Base-by-base conservation (phyloP, 1,284 basidiomycete species). In the Pyrrhoderma noxium region DNA sequence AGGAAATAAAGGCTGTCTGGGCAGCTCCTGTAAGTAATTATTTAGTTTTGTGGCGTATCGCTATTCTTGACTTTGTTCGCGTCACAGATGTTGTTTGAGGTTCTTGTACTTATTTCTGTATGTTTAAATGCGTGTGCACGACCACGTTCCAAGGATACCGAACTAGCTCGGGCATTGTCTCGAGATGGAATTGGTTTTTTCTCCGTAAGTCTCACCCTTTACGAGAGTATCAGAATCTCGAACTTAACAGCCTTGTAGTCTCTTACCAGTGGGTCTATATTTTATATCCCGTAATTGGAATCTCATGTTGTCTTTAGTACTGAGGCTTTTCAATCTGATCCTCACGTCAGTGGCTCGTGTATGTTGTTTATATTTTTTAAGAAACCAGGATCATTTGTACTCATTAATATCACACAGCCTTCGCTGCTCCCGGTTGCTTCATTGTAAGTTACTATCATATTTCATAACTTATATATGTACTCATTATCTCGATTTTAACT, bases 181-280 rank as follows among this genome's bases (percentile, higher is more conserved):
- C 54, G 57, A 8, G 59, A 61, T 38, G 60, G 61, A n/a, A 49
- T 61, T 21, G 13, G 48, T 3, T 61, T 56, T 45, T 60, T 60
- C 43, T 5, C 51, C 31, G 58, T 60, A 25, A 41, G 55, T 54
- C n/a, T n/a, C n/a, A n/a, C n/a, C n/a, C n/a, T n/a, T n/a, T n/a
- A n/a, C n/a, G n/a, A n/a, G n/a, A n/a, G n/a, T n/a, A n/a, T n/a
- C n/a, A n/a, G n/a, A n/a, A n/a, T n/a, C n/a, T n/a, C n/a, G n/a
- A n/a, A n/a, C n/a, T n/a, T n/a, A n/a, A n/a, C n/a, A n/a, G n/a
- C n/a, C n/a, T 49, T 19, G 11, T 39, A 36, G 25, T 16, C 21
- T 21, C 35, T 14, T 36, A 21, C 45, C 22, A 27, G 27, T 22
- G 35, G 27, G 27, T 21, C 16, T 31, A 31, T 31, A 5, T 11